Conservation (phyloP, 352 stramenopile genomes). For the Paralagenidium karlingii region DNA sequence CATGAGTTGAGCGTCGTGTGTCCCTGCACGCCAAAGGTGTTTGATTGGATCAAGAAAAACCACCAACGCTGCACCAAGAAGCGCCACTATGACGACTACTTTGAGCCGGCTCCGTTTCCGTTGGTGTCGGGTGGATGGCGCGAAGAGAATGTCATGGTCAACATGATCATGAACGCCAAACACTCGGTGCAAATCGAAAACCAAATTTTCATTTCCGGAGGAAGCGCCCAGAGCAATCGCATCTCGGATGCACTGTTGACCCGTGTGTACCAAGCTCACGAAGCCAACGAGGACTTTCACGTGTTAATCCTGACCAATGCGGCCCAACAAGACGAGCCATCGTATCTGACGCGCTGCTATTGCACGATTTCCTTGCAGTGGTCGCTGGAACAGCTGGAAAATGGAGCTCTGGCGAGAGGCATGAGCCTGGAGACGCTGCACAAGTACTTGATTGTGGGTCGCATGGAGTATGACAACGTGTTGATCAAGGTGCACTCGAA, state of each 20-base stretch:
- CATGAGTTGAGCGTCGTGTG: constrained; percentile 53
- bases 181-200: constrained; percentile 60
- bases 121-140: constrained; percentile 56
- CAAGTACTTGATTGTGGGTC: constrained; percentile 30
- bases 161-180: constrained; percentile 60
- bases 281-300: constrained; percentile 23
- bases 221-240: constrained; percentile 56
- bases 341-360: constrained; percentile 58
- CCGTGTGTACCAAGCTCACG: constrained; percentile 26
- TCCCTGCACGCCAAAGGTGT: not conserved
- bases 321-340: constrained; percentile 65
- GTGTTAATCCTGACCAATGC: constrained; percentile 61
- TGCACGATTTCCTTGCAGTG: constrained; percentile 67
- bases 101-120: constrained; percentile 42
- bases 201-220: constrained; percentile 71
- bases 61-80: constrained; percentile 10
- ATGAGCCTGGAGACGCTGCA: constrained; percentile 22
- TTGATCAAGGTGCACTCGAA: constrained; percentile 73
- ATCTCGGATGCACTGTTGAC: constrained; percentile 47
- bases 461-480: constrained; percentile 26
- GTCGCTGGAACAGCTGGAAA: constrained; percentile 58
- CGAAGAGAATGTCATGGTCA: constrained; percentile 73
- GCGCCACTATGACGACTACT: constrained; percentile 42
- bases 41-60: not conserved
- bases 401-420: constrained; percentile 24